Evolutionary conservation across 805 yeast genomes (phyloP).

Genomic region (Alloascoidea africana): DNA sequence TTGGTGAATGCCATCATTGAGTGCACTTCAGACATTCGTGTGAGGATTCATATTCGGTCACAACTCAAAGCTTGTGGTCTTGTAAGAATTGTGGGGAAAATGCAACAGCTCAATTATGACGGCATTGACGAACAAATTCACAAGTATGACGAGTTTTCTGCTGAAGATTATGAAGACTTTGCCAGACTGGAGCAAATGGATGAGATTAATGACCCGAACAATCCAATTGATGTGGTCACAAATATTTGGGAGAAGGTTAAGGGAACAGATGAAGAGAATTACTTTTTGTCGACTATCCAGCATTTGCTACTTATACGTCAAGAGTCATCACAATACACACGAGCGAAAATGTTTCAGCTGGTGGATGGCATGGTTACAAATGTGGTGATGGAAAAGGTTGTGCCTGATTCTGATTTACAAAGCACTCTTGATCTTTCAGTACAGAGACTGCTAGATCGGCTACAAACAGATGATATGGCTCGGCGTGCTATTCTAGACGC

Average conservation of each 20-base stretch:
- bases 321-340: conserved; percentile 20
- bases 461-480: conserved; percentile 80
- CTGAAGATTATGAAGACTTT: conserved; percentile 36
- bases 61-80: conserved; percentile 45
- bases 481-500: conserved; percentile 49
- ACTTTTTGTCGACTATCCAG: conserved; percentile 47
- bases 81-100: conserved; percentile 30
- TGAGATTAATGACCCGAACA: conserved; percentile 41
- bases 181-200: conserved; percentile 21
- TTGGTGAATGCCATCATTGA: conserved; percentile 44
- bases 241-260: conserved; percentile 42
- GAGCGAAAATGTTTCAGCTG: conserved; percentile 37
- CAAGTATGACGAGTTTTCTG: conserved; percentile 41
- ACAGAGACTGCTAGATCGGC: conserved; percentile 50
- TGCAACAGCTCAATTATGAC: conserved; percentile 40
- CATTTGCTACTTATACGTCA: conserved; percentile 37
- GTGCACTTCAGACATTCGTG: conserved; percentile 16
- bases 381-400: conserved; percentile 33
- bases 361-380: conserved; percentile 53
- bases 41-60: conserved; percentile 41
- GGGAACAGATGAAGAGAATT: conserved; percentile 43
- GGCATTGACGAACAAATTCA: conserved; percentile 48
- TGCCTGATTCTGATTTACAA: conserved; percentile 32
- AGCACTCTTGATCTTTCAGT: conserved; percentile 67
- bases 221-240: conserved; percentile 55